Conservation (phyloP, 306 rosid genomes). For the Medicago truncatula region MtrunA17r5.0-ANR NC_053048.1:32713501-32714000, state of each 20-base stretch:
- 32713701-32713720: conserved; percentile 1
- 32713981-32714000: conserved; percentile 60
- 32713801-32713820: conserved; percentile 54
- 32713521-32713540: not conserved
- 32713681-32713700: conserved; percentile 16
- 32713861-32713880: conserved; percentile 16
- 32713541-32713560: not conserved
- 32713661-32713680: conserved; percentile 8
- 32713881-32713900: conserved; percentile 25
- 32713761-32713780: conserved; percentile 69
- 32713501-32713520: conserved; percentile 30
- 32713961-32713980: conserved; percentile 71
- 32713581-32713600: conserved; percentile 10
- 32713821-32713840: conserved; percentile 66
- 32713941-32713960: conserved; percentile 48
- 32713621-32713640: conserved; percentile 21
- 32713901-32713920: conserved; percentile 16
- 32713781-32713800: conserved; percentile 76
- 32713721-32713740: conserved; percentile 27
- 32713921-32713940: conserved; percentile 31
- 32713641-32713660: not conserved
- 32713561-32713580: not conserved
- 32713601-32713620: conserved; percentile 11
- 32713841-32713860: conserved; percentile 41
- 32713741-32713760: conserved; percentile 87